Evolutionary conservation across 768 basidiomycete genomes (phyloP).

Genomic region (Lactarius akahatsu): DNA sequence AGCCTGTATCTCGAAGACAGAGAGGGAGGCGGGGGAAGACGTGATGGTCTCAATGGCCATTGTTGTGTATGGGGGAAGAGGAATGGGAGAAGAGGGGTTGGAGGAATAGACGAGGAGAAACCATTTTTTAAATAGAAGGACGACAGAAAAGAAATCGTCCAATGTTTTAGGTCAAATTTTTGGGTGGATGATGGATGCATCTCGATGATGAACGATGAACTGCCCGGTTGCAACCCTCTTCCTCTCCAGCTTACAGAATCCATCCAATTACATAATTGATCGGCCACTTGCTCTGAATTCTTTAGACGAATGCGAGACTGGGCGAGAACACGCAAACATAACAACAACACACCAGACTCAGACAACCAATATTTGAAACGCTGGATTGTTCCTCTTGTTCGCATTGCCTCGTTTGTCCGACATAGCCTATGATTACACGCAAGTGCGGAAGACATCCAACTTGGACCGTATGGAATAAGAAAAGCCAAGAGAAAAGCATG

Average conservation of each 20-base stretch:
- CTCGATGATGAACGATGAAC: too few relatives aligned
- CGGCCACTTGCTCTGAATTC: constrained; percentile 10
- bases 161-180: constrained; percentile 27
- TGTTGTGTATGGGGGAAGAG: constrained; percentile 8
- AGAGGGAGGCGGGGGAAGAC: constrained; percentile 14
- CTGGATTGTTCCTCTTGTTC: neutral
- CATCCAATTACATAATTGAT: constrained; percentile 21
- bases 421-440: constrained; percentile 8
- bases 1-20: constrained; percentile 28
- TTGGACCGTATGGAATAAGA: neutral
- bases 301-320: constrained; percentile 4
- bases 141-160: constrained; percentile 23
- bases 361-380: neutral
- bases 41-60: constrained; percentile 29
- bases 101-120: neutral
- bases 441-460: neutral
- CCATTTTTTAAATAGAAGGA: constrained; percentile 21
- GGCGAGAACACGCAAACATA: constrained; percentile 1
- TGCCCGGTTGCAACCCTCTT: too few relatives aligned
- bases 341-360: constrained; percentile 17
- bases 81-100: neutral
- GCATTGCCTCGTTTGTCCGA: neutral
- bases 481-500: too few relatives aligned
- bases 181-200: neutral
- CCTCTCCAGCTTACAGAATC: constrained; percentile 16